Evolutionary conservation across 176 grass and related monocot genomes (phyloP), one percentile per base, ranked within the genome.

Genomic region (Hsuehochloa calcarea): DNA sequence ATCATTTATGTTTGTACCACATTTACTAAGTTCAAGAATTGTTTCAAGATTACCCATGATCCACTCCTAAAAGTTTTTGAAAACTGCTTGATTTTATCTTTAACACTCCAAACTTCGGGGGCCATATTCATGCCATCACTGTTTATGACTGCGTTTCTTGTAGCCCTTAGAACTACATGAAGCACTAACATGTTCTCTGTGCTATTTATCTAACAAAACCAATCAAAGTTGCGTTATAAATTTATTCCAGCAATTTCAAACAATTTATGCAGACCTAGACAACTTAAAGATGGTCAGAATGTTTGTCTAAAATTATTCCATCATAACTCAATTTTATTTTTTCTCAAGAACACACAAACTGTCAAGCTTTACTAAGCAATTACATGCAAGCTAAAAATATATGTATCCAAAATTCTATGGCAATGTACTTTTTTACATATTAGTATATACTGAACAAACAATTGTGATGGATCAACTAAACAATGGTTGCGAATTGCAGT

Each of bases 61-160:
- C 93, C 96, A 79, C 84, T 98, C 51, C 96, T 82, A 68, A 98
- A 91, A 44, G 85, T 95, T 12, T 98, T 91, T 10, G 96, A 96
- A 43, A 98, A 98, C 44, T 98, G 89, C 79, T 98, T 96, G 39
- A 98, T 98, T 84, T 98, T 95, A 66, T 98, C 96, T 80, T 88
- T 87, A 17, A 98, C 96, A 72, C 60, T 51, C 93, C 96, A 98
- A 72, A 98, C 93, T 67, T 98, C 93, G 4, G 96, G 91, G 9
- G 94, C 89, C 47, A 90, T 90, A 50, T 95, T 92, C 55, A 93
- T 88, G 1, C 96, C 93, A 78, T 98, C 89, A 72, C 91, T 92
- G 65, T 78, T 84, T 70, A 98, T 94, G 65, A 84, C 89, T n/a
- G 89, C 89, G 8, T 86, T 91, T 74, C 96, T 94, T 44, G 91